A percentile compares a stretch with the other conserved stretches of the same genome.
These are phyloP conservation scores for Citrus cavaleriei DNA, from an alignment of 345 rosid species.

Conservation along the genomic window DNA sequence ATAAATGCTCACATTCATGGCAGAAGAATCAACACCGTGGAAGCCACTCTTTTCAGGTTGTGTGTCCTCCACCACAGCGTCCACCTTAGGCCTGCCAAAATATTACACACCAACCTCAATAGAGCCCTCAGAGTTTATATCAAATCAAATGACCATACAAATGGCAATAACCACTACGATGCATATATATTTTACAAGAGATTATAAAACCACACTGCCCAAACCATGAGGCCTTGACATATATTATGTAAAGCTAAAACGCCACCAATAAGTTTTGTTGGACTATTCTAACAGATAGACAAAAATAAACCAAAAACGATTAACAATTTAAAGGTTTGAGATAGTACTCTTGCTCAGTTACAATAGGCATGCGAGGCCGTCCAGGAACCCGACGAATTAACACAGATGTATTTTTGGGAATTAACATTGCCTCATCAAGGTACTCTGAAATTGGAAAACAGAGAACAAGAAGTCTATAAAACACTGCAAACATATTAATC, in stretches of 20 bases:
- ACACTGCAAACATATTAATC: constrained; percentile 28
- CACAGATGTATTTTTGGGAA: constrained; percentile 96
- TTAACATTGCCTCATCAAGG: constrained; percentile 90
- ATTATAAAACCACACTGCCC: not conserved
- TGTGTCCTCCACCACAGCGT: constrained; percentile 43
- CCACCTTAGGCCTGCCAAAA: constrained; percentile 65
- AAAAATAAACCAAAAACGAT: constrained; percentile 15
- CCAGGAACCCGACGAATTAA: constrained; percentile 98
- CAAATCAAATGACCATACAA: not conserved
- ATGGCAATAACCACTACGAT: not conserved
- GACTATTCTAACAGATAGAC: not conserved
- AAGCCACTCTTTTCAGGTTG: constrained; percentile 46
- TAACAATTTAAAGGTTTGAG: constrained; percentile 43
- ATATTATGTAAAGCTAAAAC: not conserved
- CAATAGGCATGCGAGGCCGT: constrained; percentile 93
- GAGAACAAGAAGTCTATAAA: constrained; percentile 44
- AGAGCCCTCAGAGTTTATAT: constrained; percentile 11
- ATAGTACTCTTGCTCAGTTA: constrained; percentile 77
- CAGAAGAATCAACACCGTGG: constrained; percentile 48
- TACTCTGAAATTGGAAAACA: constrained; percentile 87
- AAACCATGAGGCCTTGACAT: not conserved
- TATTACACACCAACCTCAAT: constrained; percentile 24
- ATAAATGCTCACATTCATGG: constrained; percentile 51
- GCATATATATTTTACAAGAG: not conserved
- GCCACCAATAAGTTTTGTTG: not conserved